A percentile compares a stretch with the other conserved stretches of the same genome.
phyloP scores from a whole-genome alignment of 2,329 filamentous ascomycete genomes.

The Pleomassaria siparia region DNA sequence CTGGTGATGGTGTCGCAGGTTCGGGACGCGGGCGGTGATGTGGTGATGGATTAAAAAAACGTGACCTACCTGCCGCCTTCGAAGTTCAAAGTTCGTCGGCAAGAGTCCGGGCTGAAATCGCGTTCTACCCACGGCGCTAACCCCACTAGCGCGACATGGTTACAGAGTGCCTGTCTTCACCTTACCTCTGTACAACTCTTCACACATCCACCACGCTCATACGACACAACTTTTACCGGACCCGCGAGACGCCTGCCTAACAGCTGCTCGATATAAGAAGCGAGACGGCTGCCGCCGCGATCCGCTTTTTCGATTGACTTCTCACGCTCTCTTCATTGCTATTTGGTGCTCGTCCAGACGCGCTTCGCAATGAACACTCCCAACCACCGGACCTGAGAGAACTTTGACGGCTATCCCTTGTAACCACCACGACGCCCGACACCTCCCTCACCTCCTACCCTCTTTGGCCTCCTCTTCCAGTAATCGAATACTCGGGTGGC shows the following conservation, averaged over 20 bases:
- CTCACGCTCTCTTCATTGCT: constrained; percentile 2
- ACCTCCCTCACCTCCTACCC: constrained; percentile 10
- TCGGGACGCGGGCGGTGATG: background rate
- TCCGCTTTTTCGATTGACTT: constrained; percentile 16
- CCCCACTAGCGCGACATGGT: no score
- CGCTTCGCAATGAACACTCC: constrained; percentile 39
- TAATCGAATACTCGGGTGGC: constrained; percentile 21
- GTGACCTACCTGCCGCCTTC: background rate
- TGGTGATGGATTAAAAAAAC: no score
- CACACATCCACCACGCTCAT: constrained; percentile 8
- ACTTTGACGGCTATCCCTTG: constrained; percentile 28
- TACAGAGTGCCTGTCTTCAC: constrained; percentile 13
- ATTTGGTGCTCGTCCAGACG: constrained; percentile 27
- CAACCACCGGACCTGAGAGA: constrained; percentile 32
- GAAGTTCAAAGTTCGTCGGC: background rate
- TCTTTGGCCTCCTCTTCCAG: constrained; percentile 18
- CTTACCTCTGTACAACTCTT: constrained; percentile 11
- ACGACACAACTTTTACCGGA: constrained; percentile 17
- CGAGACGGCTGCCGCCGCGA: no score
- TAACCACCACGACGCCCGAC: constrained; percentile 16
- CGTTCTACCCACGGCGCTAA: background rate
- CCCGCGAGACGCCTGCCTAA: constrained; percentile 20
- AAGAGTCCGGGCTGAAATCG: background rate
- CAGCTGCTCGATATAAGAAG: background rate
- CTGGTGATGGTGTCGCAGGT: background rate